Conservation (phyloP, 2,329 filamentous ascomycete genomes). For the Teratosphaeria destructans region DNA sequence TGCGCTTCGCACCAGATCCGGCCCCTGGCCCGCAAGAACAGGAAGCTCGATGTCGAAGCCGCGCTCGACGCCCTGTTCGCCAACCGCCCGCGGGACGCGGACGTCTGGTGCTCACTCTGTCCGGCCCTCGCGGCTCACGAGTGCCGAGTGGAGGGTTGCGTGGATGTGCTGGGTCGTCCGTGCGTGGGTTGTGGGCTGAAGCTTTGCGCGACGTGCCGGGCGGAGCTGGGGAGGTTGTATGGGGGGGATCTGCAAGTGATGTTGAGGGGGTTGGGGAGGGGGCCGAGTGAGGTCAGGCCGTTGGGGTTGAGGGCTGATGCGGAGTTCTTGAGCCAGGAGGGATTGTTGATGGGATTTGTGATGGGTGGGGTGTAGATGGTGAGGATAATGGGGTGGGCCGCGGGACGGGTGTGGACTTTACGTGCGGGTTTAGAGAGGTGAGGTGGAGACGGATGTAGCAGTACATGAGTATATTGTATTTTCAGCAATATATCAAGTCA, state of each 20-base stretch:
- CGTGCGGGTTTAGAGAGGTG: neutral
- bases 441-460: neutral
- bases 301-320: constrained; percentile 25
- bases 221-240: constrained; percentile 10
- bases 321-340: constrained; percentile 24
- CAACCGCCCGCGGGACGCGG: constrained; percentile 1
- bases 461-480: neutral
- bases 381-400: neutral
- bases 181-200: constrained; percentile 21
- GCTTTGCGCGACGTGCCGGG: constrained; percentile 23
- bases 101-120: constrained; percentile 34
- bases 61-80: constrained; percentile 17
- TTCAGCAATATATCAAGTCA: neutral
- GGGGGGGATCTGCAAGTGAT: constrained; percentile 16
- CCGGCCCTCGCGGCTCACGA: constrained; percentile 27
- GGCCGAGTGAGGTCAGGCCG: constrained; percentile 7
- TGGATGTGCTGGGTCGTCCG: neutral
- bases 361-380: neutral
- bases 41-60: constrained; percentile 13
- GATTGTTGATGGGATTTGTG: constrained; percentile 18
- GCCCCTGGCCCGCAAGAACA: constrained; percentile 12
- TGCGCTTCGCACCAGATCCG: constrained; percentile 26
- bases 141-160: constrained; percentile 18
- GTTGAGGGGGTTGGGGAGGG: constrained; percentile 9
- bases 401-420: neutral